Percentiles rank a stretch among this genome's conserved stretches.
These are phyloP conservation scores for Harringtonia lauricola DNA, from an alignment of 2,329 filamentous ascomycete species.

Conservation along the genomic window DNA sequence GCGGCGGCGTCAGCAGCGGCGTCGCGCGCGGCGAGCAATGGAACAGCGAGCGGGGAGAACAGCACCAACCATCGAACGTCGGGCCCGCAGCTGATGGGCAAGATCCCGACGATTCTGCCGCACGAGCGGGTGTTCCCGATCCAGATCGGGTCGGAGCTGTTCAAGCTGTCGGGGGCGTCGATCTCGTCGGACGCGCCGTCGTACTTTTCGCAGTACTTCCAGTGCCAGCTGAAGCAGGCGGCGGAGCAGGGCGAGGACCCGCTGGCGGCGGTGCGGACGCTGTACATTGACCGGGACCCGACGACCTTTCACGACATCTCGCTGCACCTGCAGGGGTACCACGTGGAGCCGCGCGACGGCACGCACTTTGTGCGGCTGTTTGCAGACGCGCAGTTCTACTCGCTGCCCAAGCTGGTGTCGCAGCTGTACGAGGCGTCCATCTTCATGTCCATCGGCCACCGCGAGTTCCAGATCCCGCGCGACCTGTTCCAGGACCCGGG, in stretches of 20 bases:
- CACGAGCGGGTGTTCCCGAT: slow-evolving; percentile 65
- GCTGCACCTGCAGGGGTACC: slow-evolving; percentile 84
- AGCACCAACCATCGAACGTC: background rate
- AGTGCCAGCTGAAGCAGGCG: slow-evolving; percentile 62
- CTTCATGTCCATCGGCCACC: slow-evolving; percentile 80
- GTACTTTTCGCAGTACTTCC: slow-evolving; percentile 92
- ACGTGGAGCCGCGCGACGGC: slow-evolving; percentile 70
- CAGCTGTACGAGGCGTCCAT: slow-evolving; percentile 88
- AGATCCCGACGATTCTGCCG: slow-evolving; percentile 49
- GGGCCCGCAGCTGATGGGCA: slow-evolving; percentile 9
- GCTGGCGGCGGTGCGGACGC: slow-evolving; percentile 50
- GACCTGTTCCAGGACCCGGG: slow-evolving; percentile 78
- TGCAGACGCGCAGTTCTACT: slow-evolving; percentile 89
- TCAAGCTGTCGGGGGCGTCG: slow-evolving; percentile 63
- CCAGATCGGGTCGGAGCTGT: slow-evolving; percentile 61
- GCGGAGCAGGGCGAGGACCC: slow-evolving; percentile 46
- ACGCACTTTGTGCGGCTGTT: slow-evolving; percentile 86
- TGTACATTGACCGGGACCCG: slow-evolving; percentile 93
- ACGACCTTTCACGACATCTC: slow-evolving; percentile 82
- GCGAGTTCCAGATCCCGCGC: slow-evolving; percentile 80
- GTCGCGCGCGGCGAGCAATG: too few species aligned
- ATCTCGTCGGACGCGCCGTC: slow-evolving; percentile 77
- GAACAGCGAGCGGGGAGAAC: too few species aligned
- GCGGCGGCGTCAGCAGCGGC: too few species aligned
- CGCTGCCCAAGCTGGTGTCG: slow-evolving; percentile 70